These are phyloP conservation scores for Aquilaria sinensis DNA, from an alignment of 345 rosid species.

Conservation along the genomic window DNA sequence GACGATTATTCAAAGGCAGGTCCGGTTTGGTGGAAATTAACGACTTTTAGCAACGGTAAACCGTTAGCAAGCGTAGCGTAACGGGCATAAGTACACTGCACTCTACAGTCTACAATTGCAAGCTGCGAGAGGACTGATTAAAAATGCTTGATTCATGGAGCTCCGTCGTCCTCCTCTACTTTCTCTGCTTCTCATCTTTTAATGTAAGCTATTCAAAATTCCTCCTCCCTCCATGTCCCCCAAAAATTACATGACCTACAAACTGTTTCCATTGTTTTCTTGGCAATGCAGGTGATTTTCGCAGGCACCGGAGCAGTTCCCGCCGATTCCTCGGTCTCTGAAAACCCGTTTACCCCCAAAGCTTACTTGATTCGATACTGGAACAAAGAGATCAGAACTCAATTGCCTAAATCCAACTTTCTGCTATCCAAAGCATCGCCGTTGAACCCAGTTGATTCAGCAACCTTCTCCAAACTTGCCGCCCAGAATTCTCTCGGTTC, in stretches of 20 bases:
- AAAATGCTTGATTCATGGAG: slow-evolving; percentile 13
- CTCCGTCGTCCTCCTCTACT: slow-evolving; percentile 17
- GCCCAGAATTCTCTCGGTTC: slow-evolving; percentile 43
- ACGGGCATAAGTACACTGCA: too few relatives aligned
- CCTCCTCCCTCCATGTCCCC: background rate
- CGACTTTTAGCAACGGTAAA: too few relatives aligned
- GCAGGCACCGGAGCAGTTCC: slow-evolving; percentile 22
- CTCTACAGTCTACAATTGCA: too few relatives aligned
- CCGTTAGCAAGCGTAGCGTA: too few relatives aligned
- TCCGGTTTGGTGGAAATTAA: too few relatives aligned
- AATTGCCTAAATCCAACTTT: slow-evolving; percentile 41
- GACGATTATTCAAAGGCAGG: too few relatives aligned
- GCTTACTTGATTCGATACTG: slow-evolving; percentile 78
- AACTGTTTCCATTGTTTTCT: background rate
- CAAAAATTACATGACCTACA: too few relatives aligned
- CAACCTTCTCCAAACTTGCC: slow-evolving; percentile 66
- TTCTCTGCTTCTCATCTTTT: slow-evolving; percentile 15
- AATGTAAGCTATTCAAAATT: slow-evolving; percentile 20
- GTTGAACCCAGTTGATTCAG: slow-evolving; percentile 52
- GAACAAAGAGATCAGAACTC: slow-evolving; percentile 59
- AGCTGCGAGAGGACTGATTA: too few relatives aligned
- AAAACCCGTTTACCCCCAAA: slow-evolving; percentile 73
- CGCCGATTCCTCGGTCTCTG: slow-evolving; percentile 22
- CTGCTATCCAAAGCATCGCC: slow-evolving; percentile 82
- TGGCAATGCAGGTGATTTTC: slow-evolving; percentile 30